Base-by-base conservation (phyloP, 139 green algal species). In the Haematococcus sp. region DNA sequence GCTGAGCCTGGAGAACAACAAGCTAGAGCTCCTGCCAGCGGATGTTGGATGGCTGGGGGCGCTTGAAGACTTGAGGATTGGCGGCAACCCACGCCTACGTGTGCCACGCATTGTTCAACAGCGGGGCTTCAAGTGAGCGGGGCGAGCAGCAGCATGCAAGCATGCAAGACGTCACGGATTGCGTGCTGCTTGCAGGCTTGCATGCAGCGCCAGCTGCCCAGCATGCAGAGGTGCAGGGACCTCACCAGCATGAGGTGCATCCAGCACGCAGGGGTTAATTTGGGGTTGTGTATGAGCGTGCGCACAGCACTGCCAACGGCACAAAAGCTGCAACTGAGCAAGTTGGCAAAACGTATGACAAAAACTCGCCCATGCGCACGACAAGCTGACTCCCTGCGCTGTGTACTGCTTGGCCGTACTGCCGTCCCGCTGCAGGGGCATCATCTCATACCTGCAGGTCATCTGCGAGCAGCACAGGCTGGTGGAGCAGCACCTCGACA, bases 391-490 rank as follows among this genome's bases (percentile, higher is more conserved):
- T n/a, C n/a, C n/a, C n/a, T n/a, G n/a, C n/a, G n/a, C 49, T 27
- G 30, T 61, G 22, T 61, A 28, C 52, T 68, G 61, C 32, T 51
- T n/a, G 16, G 2, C 2, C 4, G 19, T 68, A 13, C 61, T 49
- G 15, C 44, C 28, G 5, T 0, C 23, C 1, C 22, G 16, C 69
- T 55, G 25, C 68, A 76, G 69, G 60, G 68, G 68, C 17, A 61
- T 74, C 23, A 73, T 81, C 16, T 70, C 44, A 34, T 81, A 77
- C 68, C 63, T 77, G 31, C 75, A 82, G 43, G 80, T 85, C 25
- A 75, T 85, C 30, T 85, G 80, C 60, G 80, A 85, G 75, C 80
- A 85, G 70, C 80, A 85, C 71, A 49, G 75, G 30, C 75, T 85
- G 59, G 80, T 85, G 35, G 70, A 85, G 75, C 59, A 77, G 71